Evolutionary conservation across 441 rosid genomes (phyloP).

Genomic region (Populus hybrid): DNA sequence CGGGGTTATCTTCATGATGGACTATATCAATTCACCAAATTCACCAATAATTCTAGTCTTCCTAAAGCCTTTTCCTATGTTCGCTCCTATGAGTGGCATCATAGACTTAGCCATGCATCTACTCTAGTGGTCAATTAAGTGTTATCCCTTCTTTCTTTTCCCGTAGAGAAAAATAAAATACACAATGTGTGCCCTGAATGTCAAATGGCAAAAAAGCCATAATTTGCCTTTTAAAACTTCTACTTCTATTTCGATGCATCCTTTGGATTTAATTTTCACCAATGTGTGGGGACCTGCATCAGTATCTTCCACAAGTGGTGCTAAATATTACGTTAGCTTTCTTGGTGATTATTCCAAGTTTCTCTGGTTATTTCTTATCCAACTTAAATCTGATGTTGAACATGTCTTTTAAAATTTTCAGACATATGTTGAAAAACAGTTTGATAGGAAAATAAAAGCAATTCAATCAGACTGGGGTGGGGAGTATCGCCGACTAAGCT

Average conservation of each 20-base stretch:
- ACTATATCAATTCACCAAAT: too few relatives aligned
- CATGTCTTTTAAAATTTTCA: too few relatives aligned
- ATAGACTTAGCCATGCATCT: background rate
- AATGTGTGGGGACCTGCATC: background rate
- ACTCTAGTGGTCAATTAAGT: too few relatives aligned
- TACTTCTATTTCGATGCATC: background rate
- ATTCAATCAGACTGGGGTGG: background rate
- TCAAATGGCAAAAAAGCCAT: background rate
- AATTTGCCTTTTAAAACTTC: background rate
- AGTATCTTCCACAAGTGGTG: accelerated
- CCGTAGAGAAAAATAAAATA: background rate
- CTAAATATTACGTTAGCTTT: background rate
- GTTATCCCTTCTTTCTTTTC: accelerated
- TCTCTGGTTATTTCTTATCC: background rate
- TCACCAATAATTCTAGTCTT: too few relatives aligned
- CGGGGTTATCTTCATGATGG: background rate
- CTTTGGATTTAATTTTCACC: background rate
- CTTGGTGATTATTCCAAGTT: too few relatives aligned
- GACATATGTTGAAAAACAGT: too few relatives aligned
- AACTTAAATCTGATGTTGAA: too few relatives aligned
- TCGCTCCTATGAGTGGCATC: background rate
- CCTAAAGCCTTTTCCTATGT: background rate
- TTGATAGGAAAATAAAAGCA: background rate
- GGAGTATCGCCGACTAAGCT: background rate
- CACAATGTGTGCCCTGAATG: background rate